These are phyloP conservation scores for Neltuma alba DNA, from an alignment of 306 rosid genomes.

Conservation along the genomic window DNA sequence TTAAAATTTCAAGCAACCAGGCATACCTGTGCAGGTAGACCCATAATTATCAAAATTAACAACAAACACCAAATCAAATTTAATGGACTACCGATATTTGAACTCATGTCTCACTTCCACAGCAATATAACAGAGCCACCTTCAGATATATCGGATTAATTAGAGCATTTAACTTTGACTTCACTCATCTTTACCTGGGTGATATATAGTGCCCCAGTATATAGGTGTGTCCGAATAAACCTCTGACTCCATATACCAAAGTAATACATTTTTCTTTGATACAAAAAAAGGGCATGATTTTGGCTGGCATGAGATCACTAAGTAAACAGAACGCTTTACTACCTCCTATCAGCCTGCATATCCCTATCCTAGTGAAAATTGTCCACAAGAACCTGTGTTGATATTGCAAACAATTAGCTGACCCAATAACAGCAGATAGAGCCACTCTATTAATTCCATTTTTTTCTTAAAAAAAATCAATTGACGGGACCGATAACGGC, in stretches of 20 bases:
- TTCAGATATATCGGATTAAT: constrained; percentile 14
- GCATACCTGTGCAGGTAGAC: not conserved
- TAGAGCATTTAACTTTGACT: constrained; percentile 5
- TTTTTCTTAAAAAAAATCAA: not conserved
- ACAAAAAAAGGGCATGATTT: not conserved
- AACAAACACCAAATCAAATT: not conserved
- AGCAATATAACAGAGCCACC: not conserved
- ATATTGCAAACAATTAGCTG: not conserved
- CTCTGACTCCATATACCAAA: not conserved
- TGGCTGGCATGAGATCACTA: constrained; percentile 4
- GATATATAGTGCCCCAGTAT: constrained; percentile 10
- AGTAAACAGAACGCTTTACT: constrained; percentile 9
- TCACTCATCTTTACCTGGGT: not conserved
- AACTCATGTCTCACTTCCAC: not conserved
- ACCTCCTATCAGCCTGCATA: constrained; percentile 9
- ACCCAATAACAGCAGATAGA: not conserved
- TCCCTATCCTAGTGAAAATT: constrained; percentile 16
- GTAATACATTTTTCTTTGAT: constrained; percentile 6
- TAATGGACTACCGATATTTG: not conserved
- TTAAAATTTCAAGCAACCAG: constrained; percentile 10
- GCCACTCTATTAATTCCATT: not conserved
- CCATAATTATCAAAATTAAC: not conserved
- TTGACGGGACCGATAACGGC: not conserved
- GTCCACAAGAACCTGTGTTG: constrained; percentile 6
- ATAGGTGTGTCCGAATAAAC: not conserved